Base-by-base conservation (phyloP, 2,329 filamentous ascomycete species). In the Intubia oerlemansii region DNA sequence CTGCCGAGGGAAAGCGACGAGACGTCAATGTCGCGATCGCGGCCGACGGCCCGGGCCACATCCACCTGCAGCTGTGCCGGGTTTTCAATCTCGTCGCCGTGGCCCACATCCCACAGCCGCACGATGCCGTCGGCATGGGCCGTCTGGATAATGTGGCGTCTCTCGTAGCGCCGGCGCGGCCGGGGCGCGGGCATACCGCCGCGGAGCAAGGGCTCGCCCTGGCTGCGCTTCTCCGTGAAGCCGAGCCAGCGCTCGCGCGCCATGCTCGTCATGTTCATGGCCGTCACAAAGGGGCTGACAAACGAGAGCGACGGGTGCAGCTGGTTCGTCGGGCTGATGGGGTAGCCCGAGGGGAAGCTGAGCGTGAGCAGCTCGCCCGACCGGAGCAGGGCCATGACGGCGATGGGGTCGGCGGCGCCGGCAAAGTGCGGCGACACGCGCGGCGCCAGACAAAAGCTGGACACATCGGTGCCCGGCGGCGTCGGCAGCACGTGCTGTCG, bases 71-170 rank as follows among this genome's bases (percentile, higher is more conserved):
- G 54, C 30, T 80, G 62, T 4, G 60, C 58, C 10, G 68, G 62
- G 42, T 95, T 95, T 48, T 98, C 88, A 28, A 98, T 77, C 42
- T 93, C 80, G 44, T 98, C 88, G 10, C 70, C 78, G 42, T 91
- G 78, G 0, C 88, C 88, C 13, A 75, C 68, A 49, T 98, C 88
- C 82, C 84, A 98, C 6, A 95, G 57, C 18, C 84, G 64, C n/a
- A 98, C 59, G 0, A 78, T 90, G 30, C 84, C 81, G 49, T 98
- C 88, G 4, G 75, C 81, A 47, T 98, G 85, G 0, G 81, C 75
- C 5, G 79, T 80, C 35, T 85, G 76, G 6, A 92, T 63, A 25
- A 95, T 66, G 32, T 82, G 91, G 27, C 88, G 67, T 35, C 72
- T 64, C 42, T 92, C 82, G 40, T 79, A 84, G 36, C 79, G 60